These are phyloP conservation scores for Sicyos edulis DNA, from an alignment of 306 rosid genomes.

Conservation along the genomic window DNA sequence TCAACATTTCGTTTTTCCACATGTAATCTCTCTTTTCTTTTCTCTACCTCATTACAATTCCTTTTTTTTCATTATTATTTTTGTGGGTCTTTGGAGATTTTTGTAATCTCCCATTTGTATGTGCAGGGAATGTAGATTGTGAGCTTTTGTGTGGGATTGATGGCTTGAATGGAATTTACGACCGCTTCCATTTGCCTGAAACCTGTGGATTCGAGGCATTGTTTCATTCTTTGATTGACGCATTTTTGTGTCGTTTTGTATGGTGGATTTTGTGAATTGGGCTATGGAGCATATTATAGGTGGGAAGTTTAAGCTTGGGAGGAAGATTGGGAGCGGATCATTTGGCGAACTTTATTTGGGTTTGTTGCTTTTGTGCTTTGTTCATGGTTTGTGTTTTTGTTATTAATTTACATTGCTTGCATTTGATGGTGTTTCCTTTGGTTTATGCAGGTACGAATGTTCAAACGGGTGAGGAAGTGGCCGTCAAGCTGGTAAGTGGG, in stretches of 20 bases:
- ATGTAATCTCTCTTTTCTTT: conserved; percentile 11
- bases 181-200: neutral
- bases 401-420: neutral
- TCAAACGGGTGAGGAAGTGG: too few species aligned
- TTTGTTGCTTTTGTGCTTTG: conserved; percentile 22
- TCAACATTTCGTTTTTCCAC: neutral
- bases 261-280: conserved; percentile 20
- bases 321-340: conserved; percentile 99
- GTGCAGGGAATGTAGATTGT: neutral
- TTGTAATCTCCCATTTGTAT: neutral
- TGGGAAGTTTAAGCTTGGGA: conserved; percentile 86
- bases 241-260: neutral
- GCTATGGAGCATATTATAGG: conserved; percentile 89
- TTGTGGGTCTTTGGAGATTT: neutral
- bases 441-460: neutral
- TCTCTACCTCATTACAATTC: neutral
- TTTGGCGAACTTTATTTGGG: conserved; percentile 97
- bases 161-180: conserved; percentile 4
- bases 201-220: conserved; percentile 16
- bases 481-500: conserved; percentile 57
- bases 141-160: conserved; percentile 1
- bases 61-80: neutral
- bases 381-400: neutral
- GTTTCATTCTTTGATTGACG: conserved; percentile 12
- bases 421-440: conserved; percentile 10